Conservation (phyloP, 2,329 filamentous ascomycete genomes). For the Passalora sequoiae region DNA sequence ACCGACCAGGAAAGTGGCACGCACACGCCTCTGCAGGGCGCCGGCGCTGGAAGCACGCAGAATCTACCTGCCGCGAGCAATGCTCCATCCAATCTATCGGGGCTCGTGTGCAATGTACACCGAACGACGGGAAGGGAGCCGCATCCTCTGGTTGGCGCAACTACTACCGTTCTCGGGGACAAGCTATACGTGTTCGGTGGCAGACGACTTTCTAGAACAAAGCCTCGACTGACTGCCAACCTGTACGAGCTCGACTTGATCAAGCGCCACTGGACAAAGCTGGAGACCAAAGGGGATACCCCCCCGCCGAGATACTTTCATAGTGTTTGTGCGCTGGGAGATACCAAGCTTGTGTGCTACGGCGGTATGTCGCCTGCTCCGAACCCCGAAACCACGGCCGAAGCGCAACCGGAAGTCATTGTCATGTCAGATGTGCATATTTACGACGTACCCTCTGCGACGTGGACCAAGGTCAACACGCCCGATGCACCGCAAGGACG, state of each 20-base stretch:
- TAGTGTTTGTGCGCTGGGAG: constrained; percentile 86
- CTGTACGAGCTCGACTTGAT: constrained; percentile 92
- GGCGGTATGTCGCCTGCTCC: constrained; percentile 84
- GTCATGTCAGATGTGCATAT: constrained; percentile 99
- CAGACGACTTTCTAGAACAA: constrained; percentile 74
- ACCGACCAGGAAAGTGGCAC: constrained; percentile 25
- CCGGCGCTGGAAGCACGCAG: constrained; percentile 12
- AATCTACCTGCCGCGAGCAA: constrained; percentile 38
- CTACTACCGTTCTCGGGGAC: constrained; percentile 89
- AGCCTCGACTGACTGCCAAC: constrained; percentile 80
- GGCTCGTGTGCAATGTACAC: constrained; percentile 64
- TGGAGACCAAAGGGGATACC: constrained; percentile 77
- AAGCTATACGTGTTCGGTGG: constrained; percentile 97
- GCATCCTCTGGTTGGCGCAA: constrained; percentile 85
- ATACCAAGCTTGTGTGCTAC: constrained; percentile 95
- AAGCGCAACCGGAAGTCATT: constrained; percentile 57
- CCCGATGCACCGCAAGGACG: constrained; percentile 83
- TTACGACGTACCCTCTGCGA: constrained; percentile 75
- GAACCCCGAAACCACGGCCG: constrained; percentile 62
- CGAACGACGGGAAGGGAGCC: constrained; percentile 88
- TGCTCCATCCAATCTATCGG: constrained; percentile 58
- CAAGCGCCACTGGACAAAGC: constrained; percentile 83
- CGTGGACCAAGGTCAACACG: constrained; percentile 72
- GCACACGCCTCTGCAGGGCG: constrained; percentile 28
- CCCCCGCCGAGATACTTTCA: constrained; percentile 94